phyloP scores from a whole-genome alignment of 306 rosid genomes.

The Spatholobus suberectus region DNA sequence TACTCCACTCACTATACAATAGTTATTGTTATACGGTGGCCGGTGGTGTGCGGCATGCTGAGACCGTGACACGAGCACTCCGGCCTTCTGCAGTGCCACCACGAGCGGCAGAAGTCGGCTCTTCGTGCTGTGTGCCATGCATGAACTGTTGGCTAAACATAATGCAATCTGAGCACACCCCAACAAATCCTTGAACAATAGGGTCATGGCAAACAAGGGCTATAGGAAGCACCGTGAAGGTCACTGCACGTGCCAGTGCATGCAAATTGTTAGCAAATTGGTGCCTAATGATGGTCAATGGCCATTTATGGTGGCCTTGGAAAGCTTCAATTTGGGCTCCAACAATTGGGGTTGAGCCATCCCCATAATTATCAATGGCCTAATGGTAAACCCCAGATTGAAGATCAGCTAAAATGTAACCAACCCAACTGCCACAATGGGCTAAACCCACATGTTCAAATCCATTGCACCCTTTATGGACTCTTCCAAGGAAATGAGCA shows the following conservation, averaged over 20 bases:
- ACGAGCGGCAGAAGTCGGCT: conserved; percentile 71
- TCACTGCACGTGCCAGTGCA: conserved; percentile 69
- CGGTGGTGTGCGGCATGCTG: conserved; percentile 81
- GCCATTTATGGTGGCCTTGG: conserved; percentile 93
- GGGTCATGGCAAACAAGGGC: conserved; percentile 65
- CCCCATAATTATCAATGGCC: conserved; percentile 87
- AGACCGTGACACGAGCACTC: conserved; percentile 73
- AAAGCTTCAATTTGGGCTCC: conserved; percentile 88
- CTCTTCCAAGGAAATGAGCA: conserved; percentile 48
- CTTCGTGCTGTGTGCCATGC: conserved; percentile 90
- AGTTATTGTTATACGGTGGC: conserved; percentile 79
- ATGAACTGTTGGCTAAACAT: conserved; percentile 97
- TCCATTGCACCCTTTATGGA: conserved; percentile 45
- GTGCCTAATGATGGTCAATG: conserved; percentile 86
- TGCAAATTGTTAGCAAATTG: conserved; percentile 87
- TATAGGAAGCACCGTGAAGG: conserved; percentile 71
- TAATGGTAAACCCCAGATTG: conserved; percentile 94
- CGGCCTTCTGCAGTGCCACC: conserved; percentile 67
- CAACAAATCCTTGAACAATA: conserved; percentile 60
- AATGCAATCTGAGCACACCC: conserved; percentile 69
- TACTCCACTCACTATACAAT: conserved; percentile 92
- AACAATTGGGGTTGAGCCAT: conserved; percentile 64
- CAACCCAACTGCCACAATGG: conserved; percentile 50
- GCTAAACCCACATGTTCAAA: conserved; percentile 44
- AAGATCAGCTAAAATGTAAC: conserved; percentile 82